These are phyloP conservation scores for Phytopythium helicoides DNA, from an alignment of 352 stramenopile species.

Conservation along the genomic window DNA sequence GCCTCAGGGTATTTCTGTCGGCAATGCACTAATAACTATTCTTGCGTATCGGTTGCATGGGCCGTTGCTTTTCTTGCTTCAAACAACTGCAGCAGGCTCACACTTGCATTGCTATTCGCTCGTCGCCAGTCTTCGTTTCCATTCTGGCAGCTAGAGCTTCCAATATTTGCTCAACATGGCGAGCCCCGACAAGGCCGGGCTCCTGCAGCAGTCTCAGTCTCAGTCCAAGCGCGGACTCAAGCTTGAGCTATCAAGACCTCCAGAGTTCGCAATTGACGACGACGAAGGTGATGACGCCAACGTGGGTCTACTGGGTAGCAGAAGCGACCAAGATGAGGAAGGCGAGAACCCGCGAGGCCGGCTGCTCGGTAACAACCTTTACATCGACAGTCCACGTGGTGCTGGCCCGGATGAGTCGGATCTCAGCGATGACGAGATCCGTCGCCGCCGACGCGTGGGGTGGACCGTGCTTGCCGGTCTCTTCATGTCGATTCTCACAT, in stretches of 20 bases:
- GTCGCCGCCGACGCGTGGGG: constrained; percentile 51
- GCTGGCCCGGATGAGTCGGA: constrained; percentile 36
- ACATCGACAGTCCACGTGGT: constrained; percentile 63
- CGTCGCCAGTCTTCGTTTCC: constrained; percentile 1
- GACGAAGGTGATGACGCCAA: constrained; percentile 31
- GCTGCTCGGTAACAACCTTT: constrained; percentile 52
- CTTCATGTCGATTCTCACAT: constrained; percentile 58
- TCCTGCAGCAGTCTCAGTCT: constrained; percentile 1
- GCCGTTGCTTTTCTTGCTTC: too few relatives aligned
- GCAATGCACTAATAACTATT: too few relatives aligned
- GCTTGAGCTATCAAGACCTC: constrained; percentile 4
- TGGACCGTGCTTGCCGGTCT: constrained; percentile 54
- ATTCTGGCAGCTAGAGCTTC: background rate
- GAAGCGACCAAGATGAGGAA: constrained; percentile 25
- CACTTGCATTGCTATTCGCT: too few relatives aligned
- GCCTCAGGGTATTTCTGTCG: too few relatives aligned
- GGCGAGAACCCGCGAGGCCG: constrained; percentile 45
- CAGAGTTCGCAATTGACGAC: constrained; percentile 18
- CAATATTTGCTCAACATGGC: background rate
- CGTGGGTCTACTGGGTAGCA: constrained; percentile 8
- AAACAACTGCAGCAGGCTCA: too few relatives aligned
- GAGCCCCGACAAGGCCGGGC: background rate
- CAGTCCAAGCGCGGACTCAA: constrained; percentile 7
- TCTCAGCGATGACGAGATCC: constrained; percentile 48
- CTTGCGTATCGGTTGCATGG: too few relatives aligned